A percentile compares a stretch with the other conserved stretches of the same genome.
phyloP scores from a whole-genome alignment of 176 grass and related monocot genomes.

The Alloteropsis semialata region DNA sequence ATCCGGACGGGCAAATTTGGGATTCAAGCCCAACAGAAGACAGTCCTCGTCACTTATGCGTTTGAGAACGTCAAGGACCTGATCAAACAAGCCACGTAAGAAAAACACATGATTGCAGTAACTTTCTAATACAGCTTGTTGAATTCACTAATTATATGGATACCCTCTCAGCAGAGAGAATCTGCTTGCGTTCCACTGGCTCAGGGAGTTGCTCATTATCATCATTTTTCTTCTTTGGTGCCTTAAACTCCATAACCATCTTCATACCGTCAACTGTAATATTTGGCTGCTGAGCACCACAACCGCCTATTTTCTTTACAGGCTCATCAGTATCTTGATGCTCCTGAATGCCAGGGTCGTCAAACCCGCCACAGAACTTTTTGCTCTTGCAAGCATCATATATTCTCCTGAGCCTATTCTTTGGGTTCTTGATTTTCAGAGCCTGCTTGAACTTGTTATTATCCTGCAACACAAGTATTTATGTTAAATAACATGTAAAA shows the following conservation, averaged over 20 bases:
- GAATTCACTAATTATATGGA: background rate
- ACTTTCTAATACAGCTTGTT: background rate
- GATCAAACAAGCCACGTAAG: background rate
- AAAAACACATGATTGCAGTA: background rate
- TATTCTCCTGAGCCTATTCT: constrained; percentile 82
- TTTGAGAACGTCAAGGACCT: constrained; percentile 95
- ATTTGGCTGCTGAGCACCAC: constrained; percentile 90
- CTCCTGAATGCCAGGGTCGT: constrained; percentile 67
- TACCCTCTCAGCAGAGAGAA: constrained; percentile 89
- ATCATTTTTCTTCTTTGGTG: constrained; percentile 81
- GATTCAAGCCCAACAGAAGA: constrained; percentile 58
- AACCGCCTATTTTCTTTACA: constrained; percentile 73
- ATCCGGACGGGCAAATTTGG: constrained; percentile 77
- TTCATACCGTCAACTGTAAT: constrained; percentile 97
- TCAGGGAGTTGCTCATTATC: constrained; percentile 88
- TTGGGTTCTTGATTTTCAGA: constrained; percentile 86
- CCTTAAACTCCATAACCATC: constrained; percentile 93
- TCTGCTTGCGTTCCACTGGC: constrained; percentile 81
- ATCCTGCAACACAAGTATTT: constrained; percentile 45
- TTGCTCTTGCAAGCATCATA: constrained; percentile 96
- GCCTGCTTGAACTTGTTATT: constrained; percentile 88
- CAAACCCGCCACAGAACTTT: constrained; percentile 70
- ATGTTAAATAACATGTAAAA: constrained; percentile 7
- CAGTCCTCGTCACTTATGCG: constrained; percentile 88
- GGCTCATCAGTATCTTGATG: constrained; percentile 68